Evolutionary conservation across 306 rosid genomes (phyloP), one percentile per base, ranked within the genome.

Genomic region (Trifolium subterraneum): DNA sequence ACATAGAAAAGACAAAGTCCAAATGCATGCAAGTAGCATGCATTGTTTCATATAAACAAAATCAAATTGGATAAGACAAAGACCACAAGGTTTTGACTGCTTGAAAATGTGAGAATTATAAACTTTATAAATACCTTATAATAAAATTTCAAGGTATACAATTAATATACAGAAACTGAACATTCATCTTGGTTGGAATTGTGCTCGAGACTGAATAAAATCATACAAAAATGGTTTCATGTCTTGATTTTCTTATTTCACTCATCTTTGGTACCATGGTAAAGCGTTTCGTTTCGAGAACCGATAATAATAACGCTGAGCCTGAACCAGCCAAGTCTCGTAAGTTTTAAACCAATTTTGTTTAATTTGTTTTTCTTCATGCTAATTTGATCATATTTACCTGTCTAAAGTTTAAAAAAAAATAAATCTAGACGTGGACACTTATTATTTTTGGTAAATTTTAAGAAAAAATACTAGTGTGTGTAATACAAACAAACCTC

Each of bases 1-100:
- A 51, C 3, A 51, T 8, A 55, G 6, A 20, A 36, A 38, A 41
- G 47, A 65, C 69, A 4, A 1, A 71, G 65, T 68, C 58, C 12
- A 8, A 67, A 50, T 48, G 55, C 55, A 44, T 44, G 23, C 27
- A 68, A 48, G 73, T 47, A 29, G 42, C 42, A 31, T 68, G 5
- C 10, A 15, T 45, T 25, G 8, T 5, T 45, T 27, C 41, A 4
- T 31, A 35, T 35, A 35, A 63, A 3, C 10, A 45, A 22, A 22
- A 23, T 1, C 64, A 25, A 58, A 58, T 58, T 58, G 39, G 41
- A 14, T 56, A 13, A 36, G 19, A 56, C 76, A 55, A 42, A 6
- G 50, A 71, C 55, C 33, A 7, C 2, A 27, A 27, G 18, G 23
- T 56, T 38, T 60, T 39, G 55, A 71, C 76, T 14, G 7, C 19